These are phyloP conservation scores for Arabidopsis hybrid DNA, from an alignment of 441 rosid species.

Conservation along the genomic window DNA sequence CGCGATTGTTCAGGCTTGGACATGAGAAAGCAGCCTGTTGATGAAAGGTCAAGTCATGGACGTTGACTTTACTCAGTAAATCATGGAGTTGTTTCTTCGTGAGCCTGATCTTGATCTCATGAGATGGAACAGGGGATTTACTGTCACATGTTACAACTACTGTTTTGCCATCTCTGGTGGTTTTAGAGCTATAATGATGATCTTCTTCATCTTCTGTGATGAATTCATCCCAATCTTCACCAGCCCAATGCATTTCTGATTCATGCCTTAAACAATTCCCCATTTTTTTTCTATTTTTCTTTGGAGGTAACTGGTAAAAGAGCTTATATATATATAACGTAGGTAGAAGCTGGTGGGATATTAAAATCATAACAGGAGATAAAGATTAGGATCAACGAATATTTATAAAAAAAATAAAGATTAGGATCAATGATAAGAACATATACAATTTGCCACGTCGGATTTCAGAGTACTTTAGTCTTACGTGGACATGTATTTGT, in stretches of 20 bases:
- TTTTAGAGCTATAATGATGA: conserved; percentile 9
- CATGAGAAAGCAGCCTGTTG: conserved; percentile 13
- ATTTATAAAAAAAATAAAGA: background rate
- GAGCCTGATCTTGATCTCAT: conserved; percentile 48
- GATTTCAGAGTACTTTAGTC: conserved; percentile 22
- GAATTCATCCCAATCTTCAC: conserved; percentile 49
- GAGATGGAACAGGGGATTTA: conserved; percentile 28
- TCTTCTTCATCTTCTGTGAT: conserved; percentile 6
- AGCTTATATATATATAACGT: conserved; percentile 24
- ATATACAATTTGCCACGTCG: conserved; percentile 38
- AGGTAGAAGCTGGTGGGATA: conserved; percentile 41
- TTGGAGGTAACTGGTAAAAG: conserved; percentile 17
- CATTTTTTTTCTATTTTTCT: conserved; percentile 24
- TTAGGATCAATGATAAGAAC: conserved; percentile 24
- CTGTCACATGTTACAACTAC: background rate
- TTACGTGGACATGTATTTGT: conserved; percentile 47
- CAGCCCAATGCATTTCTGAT: conserved; percentile 49
- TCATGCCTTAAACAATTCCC: conserved; percentile 48
- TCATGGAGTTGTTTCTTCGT: conserved; percentile 45
- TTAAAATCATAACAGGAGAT: conserved; percentile 26
- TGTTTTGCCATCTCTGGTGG: conserved; percentile 3
- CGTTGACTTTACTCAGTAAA: conserved; percentile 43
- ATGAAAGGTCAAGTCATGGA: conserved; percentile 25
- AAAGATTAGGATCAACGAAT: conserved; percentile 20
- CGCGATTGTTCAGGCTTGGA: background rate